Conservation (phyloP, 1,139 yeast genomes). For the Kodamaea ohmeri region DNA sequence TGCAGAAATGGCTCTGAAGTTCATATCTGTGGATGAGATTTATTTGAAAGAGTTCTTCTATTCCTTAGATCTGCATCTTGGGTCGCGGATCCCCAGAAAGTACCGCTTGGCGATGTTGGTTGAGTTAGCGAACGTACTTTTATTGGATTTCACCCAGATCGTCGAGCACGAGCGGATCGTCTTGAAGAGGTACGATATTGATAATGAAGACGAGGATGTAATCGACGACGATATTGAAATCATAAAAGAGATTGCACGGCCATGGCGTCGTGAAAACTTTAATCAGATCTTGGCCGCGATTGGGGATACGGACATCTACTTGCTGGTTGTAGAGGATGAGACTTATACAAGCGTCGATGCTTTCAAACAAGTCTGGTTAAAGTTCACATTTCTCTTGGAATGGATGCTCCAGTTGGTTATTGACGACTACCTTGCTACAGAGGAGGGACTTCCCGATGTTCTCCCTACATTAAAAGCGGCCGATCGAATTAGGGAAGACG, state of each 20-base stretch:
- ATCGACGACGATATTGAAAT: neutral
- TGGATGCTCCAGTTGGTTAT: constrained; percentile 20
- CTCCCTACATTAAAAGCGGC: neutral
- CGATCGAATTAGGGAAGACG: neutral
- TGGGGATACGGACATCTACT: constrained; percentile 16
- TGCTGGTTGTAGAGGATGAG: constrained; percentile 22
- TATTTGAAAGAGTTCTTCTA: constrained; percentile 15
- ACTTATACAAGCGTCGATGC: constrained; percentile 17
- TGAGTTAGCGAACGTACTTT: constrained; percentile 14
- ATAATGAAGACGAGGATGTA: neutral
- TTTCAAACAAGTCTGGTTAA: constrained; percentile 25
- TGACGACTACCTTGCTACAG: constrained; percentile 7
- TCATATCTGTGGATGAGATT: constrained; percentile 11
- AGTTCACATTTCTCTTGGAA: constrained; percentile 21
- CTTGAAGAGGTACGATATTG: constrained; percentile 4
- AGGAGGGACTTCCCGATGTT: neutral
- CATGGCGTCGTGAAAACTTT: constrained; percentile 14
- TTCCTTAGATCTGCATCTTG: constrained; percentile 2
- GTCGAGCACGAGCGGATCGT: constrained; percentile 12
- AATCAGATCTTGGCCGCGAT: constrained; percentile 12
- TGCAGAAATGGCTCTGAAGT: constrained; percentile 14
- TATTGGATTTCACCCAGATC: constrained; percentile 16
- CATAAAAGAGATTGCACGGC: neutral
- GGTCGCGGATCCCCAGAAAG: constrained; percentile 9
- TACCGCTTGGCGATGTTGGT: constrained; percentile 14